Conservation (phyloP, 1,139 yeast species). For the Lodderomyces parapsilosis region DNA sequence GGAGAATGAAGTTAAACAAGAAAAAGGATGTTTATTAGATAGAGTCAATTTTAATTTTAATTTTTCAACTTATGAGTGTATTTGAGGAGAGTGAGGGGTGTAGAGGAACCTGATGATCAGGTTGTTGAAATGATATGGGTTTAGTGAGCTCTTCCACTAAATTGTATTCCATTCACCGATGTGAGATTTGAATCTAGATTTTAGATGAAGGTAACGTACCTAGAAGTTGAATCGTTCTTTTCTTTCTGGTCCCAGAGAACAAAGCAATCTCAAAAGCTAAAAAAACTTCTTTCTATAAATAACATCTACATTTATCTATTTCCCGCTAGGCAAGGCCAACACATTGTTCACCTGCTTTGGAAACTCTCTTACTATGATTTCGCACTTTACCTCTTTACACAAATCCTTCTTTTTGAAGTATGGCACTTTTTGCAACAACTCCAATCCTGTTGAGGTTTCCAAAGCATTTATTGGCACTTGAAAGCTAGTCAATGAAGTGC, state of each 20-base stretch:
- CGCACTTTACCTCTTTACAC: constrained; percentile 80
- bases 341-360: constrained; percentile 43
- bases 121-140: too few species aligned
- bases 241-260: too few species aligned
- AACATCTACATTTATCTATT: neutral
- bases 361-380: constrained; percentile 80
- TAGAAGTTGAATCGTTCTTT: too few species aligned
- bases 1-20: neutral
- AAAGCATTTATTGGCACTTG: constrained; percentile 89
- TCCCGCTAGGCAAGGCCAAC: constrained; percentile 21
- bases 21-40: constrained; percentile 2
- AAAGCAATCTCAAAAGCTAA: too few species aligned
- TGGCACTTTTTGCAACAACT: constrained; percentile 71
- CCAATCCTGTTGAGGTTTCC: constrained; percentile 84
- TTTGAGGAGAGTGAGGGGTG: neutral
- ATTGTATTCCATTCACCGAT: neutral
- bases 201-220: too few species aligned
- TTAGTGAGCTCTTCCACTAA: too few species aligned
- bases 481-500: constrained; percentile 67
- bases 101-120: neutral
- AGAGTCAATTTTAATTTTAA: constrained; percentile 1
- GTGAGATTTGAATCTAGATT: neutral
- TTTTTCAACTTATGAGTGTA: neutral
- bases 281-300: neutral
- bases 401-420: constrained; percentile 58